Conservation (phyloP, 176 grass and related monocot genomes). For the Echinochloa phyllopogon region DNA sequence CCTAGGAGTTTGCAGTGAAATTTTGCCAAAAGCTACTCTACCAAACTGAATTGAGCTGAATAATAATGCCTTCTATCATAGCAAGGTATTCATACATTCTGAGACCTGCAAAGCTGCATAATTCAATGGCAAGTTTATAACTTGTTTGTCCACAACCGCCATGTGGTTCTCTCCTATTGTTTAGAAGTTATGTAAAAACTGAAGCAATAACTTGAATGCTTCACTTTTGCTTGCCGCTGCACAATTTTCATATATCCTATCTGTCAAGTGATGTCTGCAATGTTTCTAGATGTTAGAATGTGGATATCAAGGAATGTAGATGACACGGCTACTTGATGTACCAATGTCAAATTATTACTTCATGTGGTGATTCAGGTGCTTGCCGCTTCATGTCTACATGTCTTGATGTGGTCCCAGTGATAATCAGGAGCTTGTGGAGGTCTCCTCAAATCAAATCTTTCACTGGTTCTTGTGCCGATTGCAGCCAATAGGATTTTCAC, state of each 20-base stretch:
- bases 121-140: background rate
- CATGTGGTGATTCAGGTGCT: background rate
- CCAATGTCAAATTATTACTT: background rate
- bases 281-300: background rate
- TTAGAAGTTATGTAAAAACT: background rate
- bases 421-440: background rate
- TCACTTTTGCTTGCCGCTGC: background rate
- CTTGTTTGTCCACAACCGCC: background rate
- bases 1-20: constrained; percentile 6
- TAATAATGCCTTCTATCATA: constrained; percentile 6
- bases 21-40: background rate
- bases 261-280: background rate
- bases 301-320: background rate
- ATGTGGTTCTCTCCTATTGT: background rate
- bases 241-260: background rate
- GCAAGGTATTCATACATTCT: background rate
- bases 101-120: background rate
- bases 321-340: background rate
- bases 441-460: background rate
- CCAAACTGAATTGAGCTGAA: background rate
- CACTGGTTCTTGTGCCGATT: background rate
- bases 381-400: background rate
- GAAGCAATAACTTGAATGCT: background rate
- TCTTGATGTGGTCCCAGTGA: background rate
- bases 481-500: background rate